These are phyloP conservation scores for Verbascum thapsus DNA, from an alignment of 257 asterid genomes.

Conservation along the genomic window DNA sequence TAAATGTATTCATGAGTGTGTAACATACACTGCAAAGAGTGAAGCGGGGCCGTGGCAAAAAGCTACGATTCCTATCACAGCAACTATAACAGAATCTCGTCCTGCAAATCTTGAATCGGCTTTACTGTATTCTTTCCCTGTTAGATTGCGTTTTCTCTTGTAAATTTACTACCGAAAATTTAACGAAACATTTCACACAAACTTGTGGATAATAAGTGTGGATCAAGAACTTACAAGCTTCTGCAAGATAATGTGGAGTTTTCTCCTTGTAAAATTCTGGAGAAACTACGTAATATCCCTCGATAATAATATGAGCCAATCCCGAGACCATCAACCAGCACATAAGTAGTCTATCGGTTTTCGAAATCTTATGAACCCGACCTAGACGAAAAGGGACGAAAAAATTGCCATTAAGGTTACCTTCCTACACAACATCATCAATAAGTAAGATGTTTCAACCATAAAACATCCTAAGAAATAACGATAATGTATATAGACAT, in stretches of 20 bases:
- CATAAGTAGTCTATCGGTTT: constrained; percentile 71
- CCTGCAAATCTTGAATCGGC: constrained; percentile 37
- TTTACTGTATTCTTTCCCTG: constrained; percentile 99
- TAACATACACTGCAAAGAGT: constrained; percentile 77
- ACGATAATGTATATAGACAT: too few species aligned
- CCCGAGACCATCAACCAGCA: constrained; percentile 99
- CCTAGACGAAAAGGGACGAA: constrained; percentile 41
- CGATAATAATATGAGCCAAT: constrained; percentile 82
- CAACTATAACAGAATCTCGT: constrained; percentile 35
- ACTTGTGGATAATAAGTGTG: background rate
- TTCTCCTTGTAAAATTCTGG: constrained; percentile 74
- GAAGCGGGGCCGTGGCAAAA: constrained; percentile 84
- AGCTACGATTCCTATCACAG: constrained; percentile 58
- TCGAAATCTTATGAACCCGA: constrained; percentile 55
- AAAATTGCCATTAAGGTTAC: background rate
- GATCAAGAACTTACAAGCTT: constrained; percentile 75
- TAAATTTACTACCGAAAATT: background rate
- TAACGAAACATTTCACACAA: too few species aligned
- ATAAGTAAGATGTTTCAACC: too few species aligned
- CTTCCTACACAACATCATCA: background rate
- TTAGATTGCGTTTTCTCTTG: too few species aligned
- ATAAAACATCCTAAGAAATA: background rate
- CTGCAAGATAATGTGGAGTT: constrained; percentile 75
- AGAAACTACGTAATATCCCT: constrained; percentile 79
- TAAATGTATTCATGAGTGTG: too few species aligned